Percentiles rank a stretch among this genome's conserved stretches.
Conservation (phyloP, 306 rosid genomes). For the Dicorynia guianensis region DNA sequence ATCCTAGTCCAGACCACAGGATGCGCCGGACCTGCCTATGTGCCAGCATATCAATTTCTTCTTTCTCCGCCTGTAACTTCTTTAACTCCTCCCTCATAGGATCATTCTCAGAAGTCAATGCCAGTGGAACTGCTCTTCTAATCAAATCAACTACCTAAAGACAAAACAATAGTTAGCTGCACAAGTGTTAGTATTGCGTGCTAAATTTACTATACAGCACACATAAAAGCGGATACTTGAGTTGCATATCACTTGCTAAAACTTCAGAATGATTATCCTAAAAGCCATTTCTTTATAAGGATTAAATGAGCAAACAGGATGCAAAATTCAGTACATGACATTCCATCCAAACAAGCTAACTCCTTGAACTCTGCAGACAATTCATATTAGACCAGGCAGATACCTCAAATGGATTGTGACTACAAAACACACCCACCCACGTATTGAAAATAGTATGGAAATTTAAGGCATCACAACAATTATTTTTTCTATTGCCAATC, state of each 20-base stretch:
- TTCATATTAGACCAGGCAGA: background rate
- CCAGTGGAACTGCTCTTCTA: constrained; percentile 79
- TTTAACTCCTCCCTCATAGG: constrained; percentile 69
- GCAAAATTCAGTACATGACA: background rate
- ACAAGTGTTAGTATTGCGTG: too few species aligned
- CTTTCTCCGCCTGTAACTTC: constrained; percentile 65
- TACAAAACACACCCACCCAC: too few species aligned
- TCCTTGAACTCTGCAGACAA: background rate
- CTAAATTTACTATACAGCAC: constrained; percentile 1
- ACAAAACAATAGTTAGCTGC: background rate
- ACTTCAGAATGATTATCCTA: background rate
- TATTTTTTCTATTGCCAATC: too few species aligned
- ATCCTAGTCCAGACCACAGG: constrained; percentile 77
- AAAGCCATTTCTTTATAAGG: background rate
- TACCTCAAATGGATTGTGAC: too few species aligned
- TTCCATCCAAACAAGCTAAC: background rate
- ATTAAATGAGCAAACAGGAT: background rate
- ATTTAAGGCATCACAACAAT: too few species aligned
- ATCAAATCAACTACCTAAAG: constrained; percentile 83
- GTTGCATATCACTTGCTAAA: constrained; percentile 12
- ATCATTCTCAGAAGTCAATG: constrained; percentile 64
- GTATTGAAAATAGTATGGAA: too few species aligned
- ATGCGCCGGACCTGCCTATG: constrained; percentile 76
- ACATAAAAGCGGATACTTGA: constrained; percentile 16
- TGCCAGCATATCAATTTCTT: constrained; percentile 73